These are phyloP conservation scores for Rosellinia necatrix DNA, from an alignment of 2,329 filamentous ascomycete species.

Conservation along the genomic window DNA sequence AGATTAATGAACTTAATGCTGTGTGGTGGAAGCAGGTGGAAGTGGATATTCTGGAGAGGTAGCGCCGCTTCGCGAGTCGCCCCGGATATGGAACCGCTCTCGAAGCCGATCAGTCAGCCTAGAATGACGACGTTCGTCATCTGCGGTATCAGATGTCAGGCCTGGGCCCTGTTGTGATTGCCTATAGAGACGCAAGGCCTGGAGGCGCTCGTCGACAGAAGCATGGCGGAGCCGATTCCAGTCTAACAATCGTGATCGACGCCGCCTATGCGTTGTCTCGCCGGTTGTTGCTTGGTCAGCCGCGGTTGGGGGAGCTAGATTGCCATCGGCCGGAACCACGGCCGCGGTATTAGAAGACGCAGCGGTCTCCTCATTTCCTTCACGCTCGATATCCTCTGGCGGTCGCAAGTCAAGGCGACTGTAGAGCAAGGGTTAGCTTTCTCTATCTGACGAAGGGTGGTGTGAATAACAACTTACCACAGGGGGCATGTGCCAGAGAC, in stretches of 20 bases:
- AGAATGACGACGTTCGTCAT: conserved; percentile 47
- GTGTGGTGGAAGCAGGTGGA: conserved; percentile 9
- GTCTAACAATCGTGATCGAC: conserved; percentile 60
- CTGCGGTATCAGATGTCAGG: conserved; percentile 40
- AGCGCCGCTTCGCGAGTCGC: conserved; percentile 52
- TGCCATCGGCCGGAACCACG: neutral
- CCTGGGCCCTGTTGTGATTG: conserved; percentile 44
- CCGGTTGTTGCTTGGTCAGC: conserved; percentile 40
- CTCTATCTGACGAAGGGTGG: neutral
- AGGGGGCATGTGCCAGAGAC: conserved; percentile 72
- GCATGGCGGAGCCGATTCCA: conserved; percentile 62
- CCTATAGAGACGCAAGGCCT: conserved; percentile 57
- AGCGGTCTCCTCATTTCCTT: conserved; percentile 16
- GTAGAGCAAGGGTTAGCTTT: conserved; percentile 17
- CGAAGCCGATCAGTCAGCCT: conserved; percentile 55
- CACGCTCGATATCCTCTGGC: conserved; percentile 24
- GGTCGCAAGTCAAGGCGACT: conserved; percentile 62
- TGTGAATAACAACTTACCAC: conserved; percentile 57
- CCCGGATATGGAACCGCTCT: conserved; percentile 59
- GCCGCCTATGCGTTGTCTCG: conserved; percentile 45
- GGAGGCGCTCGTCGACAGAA: conserved; percentile 66
- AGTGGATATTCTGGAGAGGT: conserved; percentile 37
- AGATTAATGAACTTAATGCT: conserved; percentile 7
- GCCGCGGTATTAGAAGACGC: conserved; percentile 9
- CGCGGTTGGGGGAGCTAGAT: conserved; percentile 28